Percentiles rank a stretch among this genome's conserved stretches.
Conservation (phyloP, 805 yeast species). For the Komagataella pseudopastoris region DNA sequence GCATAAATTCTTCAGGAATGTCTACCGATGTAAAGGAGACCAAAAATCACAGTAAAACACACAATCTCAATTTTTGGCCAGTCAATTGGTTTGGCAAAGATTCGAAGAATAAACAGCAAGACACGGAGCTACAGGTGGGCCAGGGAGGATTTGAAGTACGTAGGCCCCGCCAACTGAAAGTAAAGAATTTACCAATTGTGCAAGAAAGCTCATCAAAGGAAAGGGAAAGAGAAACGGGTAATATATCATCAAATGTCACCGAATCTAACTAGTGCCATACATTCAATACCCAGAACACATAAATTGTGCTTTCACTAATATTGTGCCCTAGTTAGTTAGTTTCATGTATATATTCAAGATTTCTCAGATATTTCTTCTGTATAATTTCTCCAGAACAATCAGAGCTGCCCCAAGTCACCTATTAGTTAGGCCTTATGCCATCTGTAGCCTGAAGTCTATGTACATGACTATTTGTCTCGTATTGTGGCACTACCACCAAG, state of each 20-base stretch:
- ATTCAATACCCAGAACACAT: background rate
- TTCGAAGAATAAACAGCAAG: background rate
- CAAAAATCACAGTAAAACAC: background rate
- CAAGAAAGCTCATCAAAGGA: background rate
- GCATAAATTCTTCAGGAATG: slow-evolving; percentile 8
- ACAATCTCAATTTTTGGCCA: background rate
- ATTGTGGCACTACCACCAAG: background rate
- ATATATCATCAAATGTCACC: too few species aligned
- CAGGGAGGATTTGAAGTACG: background rate
- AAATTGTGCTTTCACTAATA: background rate
- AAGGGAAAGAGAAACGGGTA: background rate
- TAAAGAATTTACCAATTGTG: background rate
- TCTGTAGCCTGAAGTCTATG: slow-evolving; percentile 42
- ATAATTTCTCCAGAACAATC: slow-evolving; percentile 88
- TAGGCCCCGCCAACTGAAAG: background rate
- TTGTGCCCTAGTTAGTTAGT: background rate
- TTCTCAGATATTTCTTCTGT: slow-evolving; percentile 81
- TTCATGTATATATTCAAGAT: slow-evolving; percentile 17
- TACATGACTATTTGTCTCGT: slow-evolving; percentile 44
- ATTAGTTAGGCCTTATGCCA: slow-evolving; percentile 88
- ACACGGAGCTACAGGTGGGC: background rate
- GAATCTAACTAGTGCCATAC: background rate
- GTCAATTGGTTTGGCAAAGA: background rate
- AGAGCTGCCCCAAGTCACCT: slow-evolving; percentile 95
- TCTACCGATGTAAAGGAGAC: background rate